Base-by-base conservation (phyloP, 306 rosid genomes). In the Casuarina cunninghamiana region DNA sequence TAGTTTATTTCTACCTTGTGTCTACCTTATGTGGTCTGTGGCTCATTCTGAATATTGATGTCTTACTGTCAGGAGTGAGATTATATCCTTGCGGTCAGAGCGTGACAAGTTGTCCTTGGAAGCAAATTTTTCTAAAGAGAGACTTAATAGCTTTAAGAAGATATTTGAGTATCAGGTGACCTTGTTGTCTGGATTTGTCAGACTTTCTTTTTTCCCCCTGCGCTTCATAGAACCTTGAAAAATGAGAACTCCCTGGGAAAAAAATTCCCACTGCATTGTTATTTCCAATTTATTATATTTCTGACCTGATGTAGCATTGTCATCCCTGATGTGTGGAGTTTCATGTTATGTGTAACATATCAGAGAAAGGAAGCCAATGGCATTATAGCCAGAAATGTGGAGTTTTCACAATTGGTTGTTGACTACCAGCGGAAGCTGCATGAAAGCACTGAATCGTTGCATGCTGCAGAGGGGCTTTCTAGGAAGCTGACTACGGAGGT, bases 401-500 rank as follows among this genome's bases (percentile, higher is more conserved):
- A 93, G 78, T 95, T 95, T 74, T 91, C 99, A 51, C 97, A 91
- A 81, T 79, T 91, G 76, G 72, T 95, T 76, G 84, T 95, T 57
- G 93, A 93, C 78, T 91, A 93, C 86, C 99, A 95, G 80, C 78
- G 87, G 49, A 95, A 91, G 82, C 74, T 91, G 75, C 97, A 97
- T 49, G 96, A 93, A 83, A 87, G 86, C 83, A 87, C 97, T 13
- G 97, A 92, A 81, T 85, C 91, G 8, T n/a, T 91, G 80, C 90
- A 77, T 75, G 88, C 87, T 65, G 86, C 96, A 26, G 93, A 89
- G 78, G 99, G 91, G 79, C 63, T 35, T 10, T 87, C 96, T 35
- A 83, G 96, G 82, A 95, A 88, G 84, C 87, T 84, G 77, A 74
- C 83, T 45, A 85, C 91, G 97, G 97, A 95, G 97, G 98, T 95